Percentiles rank a stretch among this genome's conserved stretches.
Evolutionary conservation across 108 stramenopile genomes (phyloP).

Genomic region (Conticribra guillardii): DNA sequence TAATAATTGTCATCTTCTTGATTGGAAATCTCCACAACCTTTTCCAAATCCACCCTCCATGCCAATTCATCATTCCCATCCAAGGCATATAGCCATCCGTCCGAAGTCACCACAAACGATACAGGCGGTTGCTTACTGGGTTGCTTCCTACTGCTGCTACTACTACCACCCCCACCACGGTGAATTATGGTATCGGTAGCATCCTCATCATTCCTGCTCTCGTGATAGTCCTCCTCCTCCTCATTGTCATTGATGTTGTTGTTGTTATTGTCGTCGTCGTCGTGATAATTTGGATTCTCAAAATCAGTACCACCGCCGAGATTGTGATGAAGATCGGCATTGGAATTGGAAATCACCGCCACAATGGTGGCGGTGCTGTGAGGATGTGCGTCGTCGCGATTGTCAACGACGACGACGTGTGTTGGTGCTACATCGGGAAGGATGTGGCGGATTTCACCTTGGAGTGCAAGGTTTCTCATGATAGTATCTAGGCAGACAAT

Average conservation of each 20-base stretch:
- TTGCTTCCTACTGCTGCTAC: background rate
- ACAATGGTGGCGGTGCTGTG: constrained; percentile 11
- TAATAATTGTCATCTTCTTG: constrained; percentile 28
- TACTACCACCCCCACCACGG: constrained; percentile 1
- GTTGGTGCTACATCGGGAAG: constrained; percentile 2
- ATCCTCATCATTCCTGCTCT: no score
- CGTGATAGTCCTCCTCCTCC: no score
- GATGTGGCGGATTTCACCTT: constrained; percentile 29
- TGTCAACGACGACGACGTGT: background rate
- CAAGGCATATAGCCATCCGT: constrained; percentile 31
- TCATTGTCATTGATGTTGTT: no score
- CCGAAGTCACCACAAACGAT: constrained; percentile 42
- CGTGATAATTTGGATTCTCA: no score
- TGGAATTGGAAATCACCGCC: no score
- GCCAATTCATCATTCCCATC: constrained; percentile 29
- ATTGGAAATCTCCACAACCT: constrained; percentile 39
- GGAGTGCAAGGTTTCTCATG: constrained; percentile 35
- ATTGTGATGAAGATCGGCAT: no score
- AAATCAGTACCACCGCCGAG: no score
- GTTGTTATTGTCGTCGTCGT: no score
- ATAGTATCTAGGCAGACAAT: no score
- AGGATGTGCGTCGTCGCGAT: background rate
- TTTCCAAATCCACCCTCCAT: constrained; percentile 49
- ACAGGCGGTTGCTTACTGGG: constrained; percentile 33
- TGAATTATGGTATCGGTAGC: no score